These are phyloP conservation scores for Begonia loranthoides DNA, from an alignment of 306 rosid species.

Conservation along the genomic window DNA sequence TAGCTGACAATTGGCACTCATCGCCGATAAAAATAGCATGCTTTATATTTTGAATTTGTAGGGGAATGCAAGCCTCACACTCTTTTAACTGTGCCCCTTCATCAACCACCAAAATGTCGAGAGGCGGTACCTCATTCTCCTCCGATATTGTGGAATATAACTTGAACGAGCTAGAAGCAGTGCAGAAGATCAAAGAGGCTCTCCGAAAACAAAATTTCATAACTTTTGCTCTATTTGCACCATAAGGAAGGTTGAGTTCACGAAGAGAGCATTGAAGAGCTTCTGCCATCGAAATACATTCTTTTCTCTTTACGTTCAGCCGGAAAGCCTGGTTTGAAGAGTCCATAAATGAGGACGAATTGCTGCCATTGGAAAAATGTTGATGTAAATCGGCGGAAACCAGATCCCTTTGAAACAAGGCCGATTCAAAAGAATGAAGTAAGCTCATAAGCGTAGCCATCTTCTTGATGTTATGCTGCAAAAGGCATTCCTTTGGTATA, in stretches of 20 bases:
- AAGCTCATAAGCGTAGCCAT: slow-evolving; percentile 17
- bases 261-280: slow-evolving; percentile 26
- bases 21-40: slow-evolving; percentile 72
- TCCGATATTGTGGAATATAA: slow-evolving; percentile 25
- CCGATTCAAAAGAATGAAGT: slow-evolving; percentile 25
- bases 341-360: too few relatives aligned
- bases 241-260: slow-evolving; percentile 28
- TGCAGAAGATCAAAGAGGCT: slow-evolving; percentile 51
- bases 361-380: slow-evolving; percentile 13
- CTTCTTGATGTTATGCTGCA: slow-evolving; percentile 17
- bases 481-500: slow-evolving; percentile 33
- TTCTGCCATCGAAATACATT: slow-evolving; percentile 27
- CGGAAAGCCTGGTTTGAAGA: neutral
- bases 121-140: slow-evolving; percentile 9
- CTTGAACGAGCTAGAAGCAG: slow-evolving; percentile 55
- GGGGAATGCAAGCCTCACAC: slow-evolving; percentile 60
- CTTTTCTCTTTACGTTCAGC: slow-evolving; percentile 20
- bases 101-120: slow-evolving; percentile 44
- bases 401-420: slow-evolving; percentile 21
- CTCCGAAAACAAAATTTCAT: slow-evolving; percentile 36
- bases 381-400: slow-evolving; percentile 25
- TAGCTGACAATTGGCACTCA: slow-evolving; percentile 66
- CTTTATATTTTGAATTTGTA: slow-evolving; percentile 37
- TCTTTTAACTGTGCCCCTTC: slow-evolving; percentile 79
- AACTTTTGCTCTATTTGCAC: slow-evolving; percentile 7